phyloP scores from a whole-genome alignment of 1,139 yeast species.

The Protomyces inundatus region DNA sequence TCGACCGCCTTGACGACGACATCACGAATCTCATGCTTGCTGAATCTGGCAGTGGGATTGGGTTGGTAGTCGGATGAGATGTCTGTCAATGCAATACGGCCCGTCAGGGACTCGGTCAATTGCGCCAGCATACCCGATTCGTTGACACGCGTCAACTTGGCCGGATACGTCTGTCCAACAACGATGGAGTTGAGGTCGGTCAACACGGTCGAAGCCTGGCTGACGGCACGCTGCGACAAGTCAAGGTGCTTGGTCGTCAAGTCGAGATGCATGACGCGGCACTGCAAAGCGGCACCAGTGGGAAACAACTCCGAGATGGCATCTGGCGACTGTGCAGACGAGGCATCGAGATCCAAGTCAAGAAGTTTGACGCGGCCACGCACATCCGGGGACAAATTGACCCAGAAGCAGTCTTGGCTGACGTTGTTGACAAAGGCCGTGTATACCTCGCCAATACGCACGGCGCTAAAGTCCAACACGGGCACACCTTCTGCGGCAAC shows the following conservation, averaged over 20 bases:
- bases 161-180: conserved; percentile 62
- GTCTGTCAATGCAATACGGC: conserved; percentile 68
- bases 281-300: conserved; percentile 63
- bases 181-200: conserved; percentile 14
- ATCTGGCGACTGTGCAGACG: conserved; percentile 41
- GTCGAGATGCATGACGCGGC: conserved; percentile 54
- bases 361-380: conserved; percentile 64
- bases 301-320: conserved; percentile 55
- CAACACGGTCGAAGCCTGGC: conserved; percentile 27
- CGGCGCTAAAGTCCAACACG: conserved; percentile 42
- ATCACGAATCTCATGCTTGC: conserved; percentile 57
- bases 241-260: conserved; percentile 49
- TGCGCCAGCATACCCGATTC: conserved; percentile 63
- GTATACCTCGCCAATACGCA: conserved; percentile 46
- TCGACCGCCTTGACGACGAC: conserved; percentile 37
- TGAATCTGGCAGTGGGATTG: conserved; percentile 46
- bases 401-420: conserved; percentile 57
- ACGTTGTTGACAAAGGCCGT: conserved; percentile 53
- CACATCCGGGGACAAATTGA: conserved; percentile 61
- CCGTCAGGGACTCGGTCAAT: conserved; percentile 39
- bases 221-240: conserved; percentile 49
- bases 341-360: conserved; percentile 44
- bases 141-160: conserved; percentile 57
- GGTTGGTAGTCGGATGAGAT: conserved; percentile 66
- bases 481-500: conserved; percentile 38